Evolutionary conservation across 192 early-diverging fungal species (phyloP), one percentile per base, ranked within the genome.

Genomic region (Dissophora ornata): DNA sequence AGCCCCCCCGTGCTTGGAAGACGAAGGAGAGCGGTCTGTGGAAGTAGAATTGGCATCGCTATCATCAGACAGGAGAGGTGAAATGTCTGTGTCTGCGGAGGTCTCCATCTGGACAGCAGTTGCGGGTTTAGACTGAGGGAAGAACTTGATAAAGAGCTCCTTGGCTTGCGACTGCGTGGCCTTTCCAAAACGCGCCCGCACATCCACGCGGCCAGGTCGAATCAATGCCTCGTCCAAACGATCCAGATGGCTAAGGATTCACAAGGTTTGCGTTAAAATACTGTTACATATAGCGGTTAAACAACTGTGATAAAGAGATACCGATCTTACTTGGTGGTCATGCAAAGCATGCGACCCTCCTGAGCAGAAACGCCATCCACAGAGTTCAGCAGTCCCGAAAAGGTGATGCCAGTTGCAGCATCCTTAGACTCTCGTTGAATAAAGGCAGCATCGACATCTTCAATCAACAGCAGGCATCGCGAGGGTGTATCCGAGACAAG

Each of bases 381-480:
- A 4, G 88, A 90, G 63, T 93, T 93, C n/a, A 93, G 75, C 13
- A 93, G 58, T 15, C 91, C 90, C 40, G 82, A 82, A 26, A 89
- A 83, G 0, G 85, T 85, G 18, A 88, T 86, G 2, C 64, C 64
- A 10, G 57, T 36, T 12, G 57, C 59, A 25, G 67, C 78, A 62
- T 82, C 69, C 45, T 68, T 71, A 19, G 73, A 67, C 10, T 78
- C 75, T 18, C 89, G 57, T 26, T 86, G 83, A 6, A 87, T 67
- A 80, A 93, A 92, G 5, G 91, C 91, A 2, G 89, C 88, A 56
- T 93, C 91, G 10, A 93, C 84, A 58, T 93, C 91, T 65, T 93
- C 90, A 52, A 93, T 80, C 29, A 93, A 44, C 16, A 93, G 58
- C 41, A 93, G 79, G 54, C 88, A 89, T 29, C 89, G 81, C 32